Percentiles rank a stretch among this genome's conserved stretches.
phyloP scores from a whole-genome alignment of 352 stramenopile genomes.

The Lagenidium sp. region DNA sequence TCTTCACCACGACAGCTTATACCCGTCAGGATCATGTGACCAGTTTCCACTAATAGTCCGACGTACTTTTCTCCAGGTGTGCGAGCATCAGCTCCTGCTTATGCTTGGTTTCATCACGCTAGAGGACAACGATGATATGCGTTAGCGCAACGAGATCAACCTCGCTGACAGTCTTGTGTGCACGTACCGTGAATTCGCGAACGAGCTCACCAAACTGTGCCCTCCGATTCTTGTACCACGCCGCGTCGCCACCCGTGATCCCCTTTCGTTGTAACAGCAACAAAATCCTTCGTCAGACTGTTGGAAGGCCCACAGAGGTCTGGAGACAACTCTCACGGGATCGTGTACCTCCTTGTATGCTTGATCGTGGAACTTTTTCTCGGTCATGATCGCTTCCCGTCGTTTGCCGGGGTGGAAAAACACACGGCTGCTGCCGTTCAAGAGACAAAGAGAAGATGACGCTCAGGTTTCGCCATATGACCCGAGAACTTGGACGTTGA shows the following conservation, averaged over 20 bases:
- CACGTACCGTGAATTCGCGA: slow-evolving; percentile 49
- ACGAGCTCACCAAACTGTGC: slow-evolving; percentile 37
- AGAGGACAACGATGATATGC: not conserved
- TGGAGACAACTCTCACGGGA: not conserved
- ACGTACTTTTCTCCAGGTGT: slow-evolving; percentile 55
- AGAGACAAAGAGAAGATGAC: not conserved
- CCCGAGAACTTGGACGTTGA: not conserved
- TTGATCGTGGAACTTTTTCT: slow-evolving; percentile 68
- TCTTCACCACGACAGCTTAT: slow-evolving; percentile 11
- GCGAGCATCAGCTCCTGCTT: slow-evolving; percentile 72
- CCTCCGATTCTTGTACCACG: slow-evolving; percentile 36
- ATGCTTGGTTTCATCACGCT: slow-evolving; percentile 66
- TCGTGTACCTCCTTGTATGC: slow-evolving; percentile 30
- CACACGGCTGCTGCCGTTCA: slow-evolving; percentile 21
- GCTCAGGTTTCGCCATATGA: not conserved
- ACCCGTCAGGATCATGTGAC: not conserved
- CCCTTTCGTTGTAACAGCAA: too few species aligned
- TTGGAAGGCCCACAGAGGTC: too few species aligned
- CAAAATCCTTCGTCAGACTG: too few species aligned
- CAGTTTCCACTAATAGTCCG: not conserved
- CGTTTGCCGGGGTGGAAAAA: slow-evolving; percentile 58
- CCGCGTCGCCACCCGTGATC: slow-evolving; percentile 26
- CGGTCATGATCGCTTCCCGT: slow-evolving; percentile 48
- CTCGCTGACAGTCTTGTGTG: not conserved
- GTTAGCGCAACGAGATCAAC: not conserved